These are phyloP conservation scores for Petunia secreta DNA, from an alignment of 257 asterid genomes.

Conservation along the genomic window DNA sequence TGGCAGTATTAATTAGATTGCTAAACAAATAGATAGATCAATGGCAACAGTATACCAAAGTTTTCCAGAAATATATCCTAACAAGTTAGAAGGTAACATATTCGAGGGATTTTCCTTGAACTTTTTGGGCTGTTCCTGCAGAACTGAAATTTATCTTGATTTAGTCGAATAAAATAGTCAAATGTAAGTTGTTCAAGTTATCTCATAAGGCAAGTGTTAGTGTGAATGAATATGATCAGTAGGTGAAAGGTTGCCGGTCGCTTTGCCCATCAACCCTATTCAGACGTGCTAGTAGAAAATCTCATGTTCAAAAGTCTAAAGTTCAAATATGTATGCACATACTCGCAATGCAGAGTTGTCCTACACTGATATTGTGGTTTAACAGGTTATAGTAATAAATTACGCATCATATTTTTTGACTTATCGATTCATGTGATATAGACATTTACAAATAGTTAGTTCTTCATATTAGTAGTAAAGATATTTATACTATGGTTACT, in stretches of 20 bases:
- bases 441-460: not conserved
- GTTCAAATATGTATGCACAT: not conserved
- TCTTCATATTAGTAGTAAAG: not conserved
- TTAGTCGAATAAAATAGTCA: no score
- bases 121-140: no score
- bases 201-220: not conserved
- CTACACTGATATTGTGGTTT: not conserved
- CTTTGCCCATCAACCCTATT: slow-evolving; percentile 15
- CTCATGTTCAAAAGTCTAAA: slow-evolving; percentile 28
- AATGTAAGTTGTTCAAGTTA: no score
- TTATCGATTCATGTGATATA: not conserved
- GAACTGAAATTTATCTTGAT: no score
- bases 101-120: not conserved
- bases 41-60: not conserved
- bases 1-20: not conserved
- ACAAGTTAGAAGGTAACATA: not conserved
- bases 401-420: not conserved
- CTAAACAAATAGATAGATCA: not conserved
- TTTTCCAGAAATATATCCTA: not conserved
- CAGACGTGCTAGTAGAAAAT: slow-evolving; percentile 37
- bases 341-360: not conserved
- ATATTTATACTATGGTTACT: not conserved
- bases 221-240: not conserved
- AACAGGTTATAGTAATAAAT: not conserved
- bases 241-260: slow-evolving; percentile 28